Evolutionary conservation across 805 yeast genomes (phyloP).

Genomic region (Starmerella bombicola): DNA sequence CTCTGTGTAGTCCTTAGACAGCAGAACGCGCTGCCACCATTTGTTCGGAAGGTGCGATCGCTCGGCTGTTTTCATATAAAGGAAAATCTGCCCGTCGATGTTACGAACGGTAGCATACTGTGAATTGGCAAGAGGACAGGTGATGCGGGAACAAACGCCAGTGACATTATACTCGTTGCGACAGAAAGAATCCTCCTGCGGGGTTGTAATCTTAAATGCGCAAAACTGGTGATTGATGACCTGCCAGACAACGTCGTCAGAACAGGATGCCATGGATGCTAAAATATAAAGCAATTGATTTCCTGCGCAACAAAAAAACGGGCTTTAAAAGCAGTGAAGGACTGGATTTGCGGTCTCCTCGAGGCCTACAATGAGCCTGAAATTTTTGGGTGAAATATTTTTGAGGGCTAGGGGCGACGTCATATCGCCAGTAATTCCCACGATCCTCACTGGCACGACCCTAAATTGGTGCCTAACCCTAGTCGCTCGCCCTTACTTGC

Average conservation of each 20-base stretch:
- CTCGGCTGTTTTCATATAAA: slow-evolving; percentile 93
- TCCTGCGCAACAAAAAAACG: no score
- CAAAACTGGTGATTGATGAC: slow-evolving; percentile 92
- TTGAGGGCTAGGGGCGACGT: no score
- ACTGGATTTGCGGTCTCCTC: background rate
- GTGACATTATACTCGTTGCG: slow-evolving; percentile 91
- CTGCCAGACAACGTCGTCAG: slow-evolving; percentile 91
- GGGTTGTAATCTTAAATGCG: slow-evolving; percentile 82
- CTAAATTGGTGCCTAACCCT: no score
- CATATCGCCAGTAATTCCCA: no score
- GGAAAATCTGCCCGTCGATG: slow-evolving; percentile 28
- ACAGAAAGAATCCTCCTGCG: slow-evolving; percentile 79
- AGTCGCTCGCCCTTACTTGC: no score
- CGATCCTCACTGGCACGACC: no score
- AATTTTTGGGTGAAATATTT: background rate
- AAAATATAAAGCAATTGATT: background rate
- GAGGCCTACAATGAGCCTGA: no score
- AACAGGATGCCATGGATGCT: slow-evolving; percentile 24
- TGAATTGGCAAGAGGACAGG: slow-evolving; percentile 86
- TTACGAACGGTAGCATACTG: slow-evolving; percentile 30
- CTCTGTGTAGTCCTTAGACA: slow-evolving; percentile 76
- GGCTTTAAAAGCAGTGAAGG: no score
- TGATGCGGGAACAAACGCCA: slow-evolving; percentile 83
- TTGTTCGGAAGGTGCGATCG: slow-evolving; percentile 91
- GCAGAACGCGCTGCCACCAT: slow-evolving; percentile 87